Evolutionary conservation across 441 rosid genomes (phyloP).

Genomic region (Omphalea diandra): DNA sequence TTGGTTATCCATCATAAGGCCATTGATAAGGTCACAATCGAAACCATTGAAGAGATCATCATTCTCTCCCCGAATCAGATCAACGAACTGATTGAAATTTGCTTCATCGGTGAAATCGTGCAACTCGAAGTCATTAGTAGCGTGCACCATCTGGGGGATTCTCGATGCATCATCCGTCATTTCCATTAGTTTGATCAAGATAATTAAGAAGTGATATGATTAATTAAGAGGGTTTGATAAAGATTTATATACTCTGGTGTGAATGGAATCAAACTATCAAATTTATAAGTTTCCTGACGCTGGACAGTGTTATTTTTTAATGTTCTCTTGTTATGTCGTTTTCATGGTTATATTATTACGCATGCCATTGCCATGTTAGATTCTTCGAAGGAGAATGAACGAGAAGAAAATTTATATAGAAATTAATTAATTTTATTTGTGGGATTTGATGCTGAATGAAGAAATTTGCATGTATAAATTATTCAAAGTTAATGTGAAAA

Average conservation of each 20-base stretch:
- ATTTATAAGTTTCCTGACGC: slow-evolving; percentile 13
- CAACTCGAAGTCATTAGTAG: slow-evolving; percentile 36
- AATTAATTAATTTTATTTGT: not conserved
- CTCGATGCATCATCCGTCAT: slow-evolving; percentile 20
- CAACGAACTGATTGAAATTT: slow-evolving; percentile 56
- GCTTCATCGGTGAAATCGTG: slow-evolving; percentile 50
- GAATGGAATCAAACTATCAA: slow-evolving; percentile 32
- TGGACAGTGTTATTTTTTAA: too few relatives aligned
- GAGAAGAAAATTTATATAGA: not conserved
- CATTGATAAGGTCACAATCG: slow-evolving; percentile 40
- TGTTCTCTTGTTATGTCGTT: too few relatives aligned
- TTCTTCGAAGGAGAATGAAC: slow-evolving; percentile 7
- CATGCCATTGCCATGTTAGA: too few relatives aligned
- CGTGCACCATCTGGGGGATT: slow-evolving; percentile 24
- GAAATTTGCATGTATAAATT: not conserved
- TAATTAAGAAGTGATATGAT: not conserved
- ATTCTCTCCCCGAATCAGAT: slow-evolving; percentile 57
- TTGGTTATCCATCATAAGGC: slow-evolving; percentile 34
- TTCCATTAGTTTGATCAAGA: not conserved
- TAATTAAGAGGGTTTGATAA: not conserved
- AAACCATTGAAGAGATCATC: slow-evolving; percentile 29
- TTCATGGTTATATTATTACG: too few relatives aligned
- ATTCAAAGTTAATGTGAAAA: slow-evolving; percentile 19
- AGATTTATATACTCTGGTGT: slow-evolving; percentile 17
- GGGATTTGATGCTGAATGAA: not conserved